Evolutionary conservation across 2,329 filamentous ascomycete genomes (phyloP).

Genomic region (Aspergillus cejpii): DNA sequence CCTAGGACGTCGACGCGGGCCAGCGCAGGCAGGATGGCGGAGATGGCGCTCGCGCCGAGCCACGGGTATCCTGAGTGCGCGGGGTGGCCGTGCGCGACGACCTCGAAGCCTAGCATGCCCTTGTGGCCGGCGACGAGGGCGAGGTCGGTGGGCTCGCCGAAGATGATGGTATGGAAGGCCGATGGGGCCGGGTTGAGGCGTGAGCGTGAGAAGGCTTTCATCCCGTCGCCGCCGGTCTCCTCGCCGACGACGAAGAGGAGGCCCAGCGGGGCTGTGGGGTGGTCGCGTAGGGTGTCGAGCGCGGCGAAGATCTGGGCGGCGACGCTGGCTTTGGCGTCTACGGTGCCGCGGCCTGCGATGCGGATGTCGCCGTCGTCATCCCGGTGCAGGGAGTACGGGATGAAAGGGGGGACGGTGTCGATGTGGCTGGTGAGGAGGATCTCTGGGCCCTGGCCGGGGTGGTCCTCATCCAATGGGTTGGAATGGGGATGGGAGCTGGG

Average conservation of each 20-base stretch:
- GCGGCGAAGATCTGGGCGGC: conserved; percentile 71
- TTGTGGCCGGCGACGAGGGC: conserved; percentile 52
- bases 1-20: conserved; percentile 31
- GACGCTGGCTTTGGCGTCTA: conserved; percentile 57
- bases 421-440: conserved; percentile 64
- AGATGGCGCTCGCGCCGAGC: conserved; percentile 29
- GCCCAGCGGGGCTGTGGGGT: conserved; percentile 43
- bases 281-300: conserved; percentile 49
- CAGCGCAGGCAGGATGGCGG: too few relatives aligned
- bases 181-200: conserved; percentile 40
- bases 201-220: conserved; percentile 49
- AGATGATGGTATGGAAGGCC: conserved; percentile 44
- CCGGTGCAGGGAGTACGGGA: conserved; percentile 55
- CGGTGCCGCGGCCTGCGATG: conserved; percentile 62
- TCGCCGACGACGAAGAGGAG: conserved; percentile 58
- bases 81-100: conserved; percentile 24
- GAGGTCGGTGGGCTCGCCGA: conserved; percentile 52
- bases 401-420: conserved; percentile 61
- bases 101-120: conserved; percentile 36
- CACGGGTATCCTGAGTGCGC: conserved; percentile 37
- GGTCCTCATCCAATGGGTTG: neutral
- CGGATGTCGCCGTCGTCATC: conserved; percentile 36
- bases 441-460: conserved; percentile 21
- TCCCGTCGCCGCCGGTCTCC: conserved; percentile 51
- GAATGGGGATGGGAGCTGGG: conserved; percentile 16